Conservation (phyloP, 768 basidiomycete species). For the Lepiota venenata region DNA sequence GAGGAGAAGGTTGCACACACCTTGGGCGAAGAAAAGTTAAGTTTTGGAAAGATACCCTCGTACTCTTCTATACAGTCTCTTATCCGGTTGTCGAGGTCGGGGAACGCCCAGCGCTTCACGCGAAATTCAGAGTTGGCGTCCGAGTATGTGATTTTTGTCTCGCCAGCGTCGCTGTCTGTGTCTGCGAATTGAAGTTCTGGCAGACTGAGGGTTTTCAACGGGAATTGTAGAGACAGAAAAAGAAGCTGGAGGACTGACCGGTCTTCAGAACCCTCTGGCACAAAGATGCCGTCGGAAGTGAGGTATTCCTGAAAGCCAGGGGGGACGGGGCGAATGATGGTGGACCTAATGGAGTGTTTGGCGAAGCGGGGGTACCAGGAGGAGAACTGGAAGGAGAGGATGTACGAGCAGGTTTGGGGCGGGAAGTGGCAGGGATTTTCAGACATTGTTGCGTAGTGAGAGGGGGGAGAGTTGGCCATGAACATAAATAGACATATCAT, state of each 20-base stretch:
- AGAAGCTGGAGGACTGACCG: conserved; percentile 42
- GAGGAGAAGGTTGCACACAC: conserved; percentile 31
- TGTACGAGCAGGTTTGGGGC: conserved; percentile 40
- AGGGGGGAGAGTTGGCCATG: conserved; percentile 5
- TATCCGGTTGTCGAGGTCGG: conserved; percentile 76
- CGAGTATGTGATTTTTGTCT: conserved; percentile 22
- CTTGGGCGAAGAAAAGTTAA: conserved; percentile 95
- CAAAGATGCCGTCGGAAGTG: conserved; percentile 77
- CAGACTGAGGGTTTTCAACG: conserved; percentile 32
- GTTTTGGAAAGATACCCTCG: conserved; percentile 89
- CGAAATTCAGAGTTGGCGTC: conserved; percentile 36
- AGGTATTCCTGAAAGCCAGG: conserved; percentile 68
- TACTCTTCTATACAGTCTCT: conserved; percentile 61
- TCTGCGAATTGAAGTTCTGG: conserved; percentile 58
- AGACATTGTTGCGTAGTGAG: neutral
- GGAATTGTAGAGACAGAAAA: neutral
- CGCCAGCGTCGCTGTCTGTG: conserved; percentile 39
- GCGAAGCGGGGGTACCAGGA: conserved; percentile 80
- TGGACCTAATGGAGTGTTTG: conserved; percentile 64
- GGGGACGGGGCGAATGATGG: conserved; percentile 65
- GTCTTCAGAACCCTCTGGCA: conserved; percentile 82
- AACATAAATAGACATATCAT: conserved; percentile 9
- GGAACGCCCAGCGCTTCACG: conserved; percentile 42
- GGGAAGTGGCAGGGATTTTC: conserved; percentile 45
- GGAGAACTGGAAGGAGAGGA: conserved; percentile 78